Conservation (phyloP, 352 stramenopile genomes). For the Pythium periplocum region DNA sequence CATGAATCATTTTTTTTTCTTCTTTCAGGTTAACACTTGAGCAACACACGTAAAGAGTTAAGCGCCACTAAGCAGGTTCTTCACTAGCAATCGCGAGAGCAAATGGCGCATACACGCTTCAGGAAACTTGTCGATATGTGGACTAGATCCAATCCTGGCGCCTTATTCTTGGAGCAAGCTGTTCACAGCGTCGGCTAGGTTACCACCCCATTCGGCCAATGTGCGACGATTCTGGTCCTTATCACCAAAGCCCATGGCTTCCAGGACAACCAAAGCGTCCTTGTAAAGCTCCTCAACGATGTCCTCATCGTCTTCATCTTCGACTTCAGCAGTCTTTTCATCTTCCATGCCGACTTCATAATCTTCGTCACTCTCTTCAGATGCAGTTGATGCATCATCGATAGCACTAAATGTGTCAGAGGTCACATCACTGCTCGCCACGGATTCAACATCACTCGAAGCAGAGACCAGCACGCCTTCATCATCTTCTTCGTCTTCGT, state of each 20-base stretch:
- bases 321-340: not conserved
- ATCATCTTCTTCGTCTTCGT: not conserved
- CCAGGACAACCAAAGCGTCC: conserved; percentile 35
- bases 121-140: not conserved
- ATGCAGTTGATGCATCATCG: not conserved
- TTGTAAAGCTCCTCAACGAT: conserved; percentile 24
- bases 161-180: conserved; percentile 32
- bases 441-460: not conserved
- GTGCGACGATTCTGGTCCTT: conserved; percentile 35
- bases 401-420: not conserved
- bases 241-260: conserved; percentile 60
- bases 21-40: not conserved
- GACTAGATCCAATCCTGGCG: not conserved
- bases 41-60: not conserved
- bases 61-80: not conserved
- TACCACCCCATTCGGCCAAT: conserved; percentile 37
- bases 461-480: not conserved
- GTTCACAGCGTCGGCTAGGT: conserved; percentile 43
- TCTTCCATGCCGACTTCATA: too few species aligned
- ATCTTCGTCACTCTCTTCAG: not conserved
- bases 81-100: not conserved
- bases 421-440: too few species aligned
- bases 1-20: not conserved
- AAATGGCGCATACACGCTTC: not conserved
- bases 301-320: conserved; percentile 3